These are phyloP conservation scores for Nicotiana otophora DNA, from an alignment of 257 asterid species.

Conservation along the genomic window DNA sequence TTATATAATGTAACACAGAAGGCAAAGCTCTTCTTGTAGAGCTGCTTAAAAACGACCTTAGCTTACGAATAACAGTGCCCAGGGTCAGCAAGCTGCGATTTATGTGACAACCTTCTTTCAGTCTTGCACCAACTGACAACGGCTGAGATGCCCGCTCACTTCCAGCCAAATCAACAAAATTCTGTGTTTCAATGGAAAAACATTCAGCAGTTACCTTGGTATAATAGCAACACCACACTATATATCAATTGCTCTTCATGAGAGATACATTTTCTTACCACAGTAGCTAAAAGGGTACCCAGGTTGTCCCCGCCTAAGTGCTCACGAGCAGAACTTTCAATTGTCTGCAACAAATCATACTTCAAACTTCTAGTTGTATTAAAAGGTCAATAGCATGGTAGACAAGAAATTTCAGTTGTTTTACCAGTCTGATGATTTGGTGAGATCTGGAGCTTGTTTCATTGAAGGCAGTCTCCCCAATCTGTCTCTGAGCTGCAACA, in stretches of 20 bases:
- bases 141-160: slow-evolving; percentile 50
- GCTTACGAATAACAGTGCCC: slow-evolving; percentile 54
- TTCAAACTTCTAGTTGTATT: not conserved
- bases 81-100: slow-evolving; percentile 45
- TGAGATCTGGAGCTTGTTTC: slow-evolving; percentile 95
- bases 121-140: slow-evolving; percentile 32
- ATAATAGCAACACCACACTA: not conserved
- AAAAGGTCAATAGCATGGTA: not conserved
- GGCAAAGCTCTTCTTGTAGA: not conserved
- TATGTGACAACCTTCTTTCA: slow-evolving; percentile 49
- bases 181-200: slow-evolving; percentile 19
- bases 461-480: slow-evolving; percentile 82
- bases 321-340: slow-evolving; percentile 68
- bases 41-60: slow-evolving; percentile 26
- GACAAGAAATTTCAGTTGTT: slow-evolving; percentile 9
- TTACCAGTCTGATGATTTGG: slow-evolving; percentile 81
- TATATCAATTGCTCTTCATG: not conserved
- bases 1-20: not conserved
- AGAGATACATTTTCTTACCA: slow-evolving; percentile 48
- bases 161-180: slow-evolving; percentile 49
- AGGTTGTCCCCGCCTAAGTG: slow-evolving; percentile 34
- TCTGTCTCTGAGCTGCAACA: slow-evolving; percentile 77
- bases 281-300: slow-evolving; percentile 63
- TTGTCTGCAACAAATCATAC: slow-evolving; percentile 36
- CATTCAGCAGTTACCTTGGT: not conserved